Conservation (phyloP, 2,329 filamentous ascomycete genomes). For the Juglanconis juglandina region DNA sequence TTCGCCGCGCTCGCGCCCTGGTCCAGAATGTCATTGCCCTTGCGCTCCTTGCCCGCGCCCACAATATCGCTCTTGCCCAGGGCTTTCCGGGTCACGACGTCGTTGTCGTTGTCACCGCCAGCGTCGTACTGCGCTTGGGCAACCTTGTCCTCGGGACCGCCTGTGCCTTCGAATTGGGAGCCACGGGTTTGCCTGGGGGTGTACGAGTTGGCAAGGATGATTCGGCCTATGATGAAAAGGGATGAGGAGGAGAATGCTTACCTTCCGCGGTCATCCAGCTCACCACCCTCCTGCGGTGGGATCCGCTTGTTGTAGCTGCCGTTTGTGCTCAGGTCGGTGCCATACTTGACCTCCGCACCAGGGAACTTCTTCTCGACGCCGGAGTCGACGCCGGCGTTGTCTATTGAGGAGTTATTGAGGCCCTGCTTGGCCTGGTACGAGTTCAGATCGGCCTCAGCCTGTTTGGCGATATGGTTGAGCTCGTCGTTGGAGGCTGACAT, state of each 20-base stretch:
- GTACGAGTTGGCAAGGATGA: slow-evolving; percentile 14
- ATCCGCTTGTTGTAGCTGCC: slow-evolving; percentile 43
- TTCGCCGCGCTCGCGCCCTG: slow-evolving; percentile 36
- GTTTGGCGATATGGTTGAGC: slow-evolving; percentile 40
- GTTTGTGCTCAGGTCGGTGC: slow-evolving; percentile 43
- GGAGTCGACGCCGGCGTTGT: slow-evolving; percentile 41
- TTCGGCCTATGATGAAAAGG: not conserved
- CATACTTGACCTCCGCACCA: slow-evolving; percentile 36
- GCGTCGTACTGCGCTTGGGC: slow-evolving; percentile 22
- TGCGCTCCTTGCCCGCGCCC: slow-evolving; percentile 6
- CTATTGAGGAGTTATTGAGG: slow-evolving; percentile 34
- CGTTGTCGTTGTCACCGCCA: slow-evolving; percentile 34
- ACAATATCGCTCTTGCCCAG: slow-evolving; percentile 22
- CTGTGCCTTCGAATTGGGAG: slow-evolving; percentile 40
- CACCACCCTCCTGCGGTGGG: slow-evolving; percentile 42
- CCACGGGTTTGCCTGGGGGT: slow-evolving; percentile 39
- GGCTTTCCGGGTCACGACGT: slow-evolving; percentile 29
- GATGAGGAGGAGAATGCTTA: slow-evolving; percentile 23
- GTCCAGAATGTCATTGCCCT: slow-evolving; percentile 27
- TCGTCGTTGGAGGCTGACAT: slow-evolving; percentile 27
- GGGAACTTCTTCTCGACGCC: slow-evolving; percentile 42
- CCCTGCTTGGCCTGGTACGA: slow-evolving; percentile 47
- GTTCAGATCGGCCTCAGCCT: slow-evolving; percentile 47
- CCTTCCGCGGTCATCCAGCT: slow-evolving; percentile 42
- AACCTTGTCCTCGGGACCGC: slow-evolving; percentile 41